Evolutionary conservation across 805 yeast species (phyloP).

Genomic region (Cyberlindnera euphorbiae): DNA sequence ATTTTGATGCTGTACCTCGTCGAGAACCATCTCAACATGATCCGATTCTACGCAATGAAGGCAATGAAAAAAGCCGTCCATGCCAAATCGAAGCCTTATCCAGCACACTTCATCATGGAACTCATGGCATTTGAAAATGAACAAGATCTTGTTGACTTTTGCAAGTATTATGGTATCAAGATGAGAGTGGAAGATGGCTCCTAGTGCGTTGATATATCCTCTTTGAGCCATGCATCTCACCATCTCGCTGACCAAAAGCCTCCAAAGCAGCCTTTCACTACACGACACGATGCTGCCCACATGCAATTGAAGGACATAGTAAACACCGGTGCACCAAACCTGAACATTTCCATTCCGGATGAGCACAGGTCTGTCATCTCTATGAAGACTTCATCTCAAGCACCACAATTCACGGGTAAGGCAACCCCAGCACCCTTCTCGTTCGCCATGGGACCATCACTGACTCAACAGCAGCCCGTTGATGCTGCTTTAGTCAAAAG

Average conservation of each 20-base stretch:
- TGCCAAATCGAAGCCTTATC: constrained; percentile 62
- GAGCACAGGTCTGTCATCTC: no score
- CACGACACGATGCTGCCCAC: constrained; percentile 37
- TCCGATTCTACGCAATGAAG: constrained; percentile 68
- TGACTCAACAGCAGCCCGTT: no score
- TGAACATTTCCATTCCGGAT: constrained; percentile 1
- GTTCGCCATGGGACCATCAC: no score
- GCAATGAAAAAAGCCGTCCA: constrained; percentile 65
- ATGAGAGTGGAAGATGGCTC: constrained; percentile 30
- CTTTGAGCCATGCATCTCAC: constrained; percentile 35
- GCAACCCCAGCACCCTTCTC: no score
- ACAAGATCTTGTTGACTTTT: constrained; percentile 50
- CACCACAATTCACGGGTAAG: no score
- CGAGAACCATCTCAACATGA: constrained; percentile 76
- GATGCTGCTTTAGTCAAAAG: no score
- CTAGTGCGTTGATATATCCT: constrained; percentile 36
- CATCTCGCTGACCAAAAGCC: constrained; percentile 34
- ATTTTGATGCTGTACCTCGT: constrained; percentile 66
- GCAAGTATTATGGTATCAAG: constrained; percentile 59
- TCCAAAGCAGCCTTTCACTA: constrained; percentile 43
- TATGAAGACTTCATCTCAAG: no score
- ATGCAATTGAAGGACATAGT: constrained; percentile 31
- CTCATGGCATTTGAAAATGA: constrained; percentile 65
- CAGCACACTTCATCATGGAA: constrained; percentile 40
- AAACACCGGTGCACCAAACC: constrained; percentile 12